These are phyloP conservation scores for Terana coerulea DNA, from an alignment of 768 basidiomycete genomes.

Conservation along the genomic window DNA sequence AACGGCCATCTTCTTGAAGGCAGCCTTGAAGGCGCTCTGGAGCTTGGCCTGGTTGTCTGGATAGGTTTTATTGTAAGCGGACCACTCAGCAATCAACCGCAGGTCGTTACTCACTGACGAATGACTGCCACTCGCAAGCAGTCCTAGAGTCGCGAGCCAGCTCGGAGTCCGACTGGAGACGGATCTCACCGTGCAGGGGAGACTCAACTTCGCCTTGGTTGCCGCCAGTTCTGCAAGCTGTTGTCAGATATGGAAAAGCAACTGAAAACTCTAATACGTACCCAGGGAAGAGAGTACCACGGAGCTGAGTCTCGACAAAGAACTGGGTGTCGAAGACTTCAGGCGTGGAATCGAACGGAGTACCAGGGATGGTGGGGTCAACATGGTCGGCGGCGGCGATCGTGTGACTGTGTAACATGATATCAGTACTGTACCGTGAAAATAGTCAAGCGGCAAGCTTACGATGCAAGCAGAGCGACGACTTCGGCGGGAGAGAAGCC, in stretches of 20 bases:
- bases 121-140: conserved; percentile 31
- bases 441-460: neutral
- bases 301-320: no score
- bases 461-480: conserved; percentile 19
- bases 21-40: conserved; percentile 22
- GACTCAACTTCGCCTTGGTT: no score
- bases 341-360: conserved; percentile 28
- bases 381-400: conserved; percentile 24
- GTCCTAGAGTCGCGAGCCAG: conserved; percentile 31
- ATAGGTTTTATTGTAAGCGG: neutral
- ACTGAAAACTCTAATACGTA: neutral
- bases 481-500: conserved; percentile 21
- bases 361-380: conserved; percentile 23
- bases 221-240: no score
- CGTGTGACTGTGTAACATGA: conserved; percentile 11
- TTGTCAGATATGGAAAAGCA: neutral
- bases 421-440: neutral
- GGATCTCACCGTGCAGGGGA: conserved; percentile 29
- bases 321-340: conserved; percentile 25
- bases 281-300: conserved; percentile 27
- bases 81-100: neutral
- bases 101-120: conserved; percentile 20
- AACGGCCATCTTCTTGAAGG: conserved; percentile 28
- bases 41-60: conserved; percentile 26
- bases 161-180: conserved; percentile 30